A percentile compares a stretch with the other conserved stretches of the same genome.
Evolutionary conservation across 2,329 filamentous ascomycete species (phyloP).

Genomic region (Sordariomycetes sp.): DNA sequence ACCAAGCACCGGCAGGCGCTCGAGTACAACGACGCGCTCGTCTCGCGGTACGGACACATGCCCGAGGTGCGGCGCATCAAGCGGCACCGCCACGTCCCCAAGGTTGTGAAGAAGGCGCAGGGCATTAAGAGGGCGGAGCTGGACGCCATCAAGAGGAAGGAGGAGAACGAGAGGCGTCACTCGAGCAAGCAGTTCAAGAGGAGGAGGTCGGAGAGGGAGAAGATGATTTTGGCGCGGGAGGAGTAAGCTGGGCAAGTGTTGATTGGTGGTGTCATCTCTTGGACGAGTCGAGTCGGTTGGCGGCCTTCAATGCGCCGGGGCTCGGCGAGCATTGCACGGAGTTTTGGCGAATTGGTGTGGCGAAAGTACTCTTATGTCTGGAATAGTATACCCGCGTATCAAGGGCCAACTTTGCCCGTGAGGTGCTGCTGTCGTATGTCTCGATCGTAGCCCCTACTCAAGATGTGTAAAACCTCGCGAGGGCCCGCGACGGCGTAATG

Average conservation of each 20-base stretch:
- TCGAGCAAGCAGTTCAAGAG: conserved; percentile 68
- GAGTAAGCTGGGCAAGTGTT: conserved; percentile 29
- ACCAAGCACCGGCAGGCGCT: conserved; percentile 74
- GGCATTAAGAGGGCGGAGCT: conserved; percentile 92
- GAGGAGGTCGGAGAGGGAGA: conserved; percentile 72
- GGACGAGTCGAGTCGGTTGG: background rate
- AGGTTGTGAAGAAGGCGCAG: conserved; percentile 86
- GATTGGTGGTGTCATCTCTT: too few relatives aligned
- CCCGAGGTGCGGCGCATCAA: conserved; percentile 87
- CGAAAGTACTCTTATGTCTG: background rate
- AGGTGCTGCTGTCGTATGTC: background rate
- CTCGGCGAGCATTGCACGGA: background rate
- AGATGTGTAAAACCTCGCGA: background rate
- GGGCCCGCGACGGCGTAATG: background rate
- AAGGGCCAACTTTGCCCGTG: background rate
- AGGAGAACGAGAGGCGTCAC: conserved; percentile 92
- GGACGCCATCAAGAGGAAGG: conserved; percentile 72
- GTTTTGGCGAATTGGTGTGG: conserved; percentile 1
- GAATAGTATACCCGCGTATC: conserved; percentile 1
- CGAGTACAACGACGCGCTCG: conserved; percentile 80
- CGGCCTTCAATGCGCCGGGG: background rate
- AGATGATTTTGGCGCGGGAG: conserved; percentile 67
- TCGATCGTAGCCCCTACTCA: too few relatives aligned
- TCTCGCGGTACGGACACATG: conserved; percentile 84
- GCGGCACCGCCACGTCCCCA: conserved; percentile 81